Percentiles rank a stretch among this genome's conserved stretches.
phyloP scores from a whole-genome alignment of 2,329 filamentous ascomycete species.

The Claviceps spartinae region DNA sequence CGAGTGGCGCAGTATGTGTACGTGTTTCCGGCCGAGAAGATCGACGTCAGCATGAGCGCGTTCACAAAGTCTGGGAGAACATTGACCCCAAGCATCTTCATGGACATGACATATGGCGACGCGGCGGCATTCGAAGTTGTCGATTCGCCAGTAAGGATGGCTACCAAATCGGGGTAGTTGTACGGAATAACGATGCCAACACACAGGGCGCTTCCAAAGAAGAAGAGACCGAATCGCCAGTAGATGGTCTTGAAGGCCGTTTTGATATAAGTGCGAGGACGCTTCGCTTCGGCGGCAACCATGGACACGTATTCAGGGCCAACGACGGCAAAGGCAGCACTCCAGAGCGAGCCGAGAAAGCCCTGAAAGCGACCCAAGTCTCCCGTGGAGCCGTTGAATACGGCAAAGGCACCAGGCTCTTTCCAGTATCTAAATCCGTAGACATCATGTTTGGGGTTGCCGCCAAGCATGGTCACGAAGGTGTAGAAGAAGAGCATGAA shows the following conservation, averaged over 20 bases:
- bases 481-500: constrained; percentile 58
- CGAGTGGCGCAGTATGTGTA: constrained; percentile 39
- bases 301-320: constrained; percentile 56
- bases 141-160: constrained; percentile 31
- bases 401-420: constrained; percentile 26
- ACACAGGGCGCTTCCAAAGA: constrained; percentile 52
- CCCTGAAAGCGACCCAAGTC: constrained; percentile 55
- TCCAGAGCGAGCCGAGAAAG: constrained; percentile 54
- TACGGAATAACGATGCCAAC: constrained; percentile 55
- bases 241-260: constrained; percentile 61
- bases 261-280: constrained; percentile 50
- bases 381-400: constrained; percentile 41
- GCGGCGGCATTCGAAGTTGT: constrained; percentile 33
- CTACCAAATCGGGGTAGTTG: constrained; percentile 41
- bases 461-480: constrained; percentile 69
- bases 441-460: constrained; percentile 54
- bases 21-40: constrained; percentile 35
- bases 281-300: constrained; percentile 56
- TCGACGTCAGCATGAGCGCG: constrained; percentile 31
- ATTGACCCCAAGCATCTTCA: constrained; percentile 37
- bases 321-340: constrained; percentile 48
- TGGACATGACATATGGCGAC: constrained; percentile 51
- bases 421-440: constrained; percentile 61
- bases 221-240: constrained; percentile 58
- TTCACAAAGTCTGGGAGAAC: constrained; percentile 46